A percentile compares a stretch with the other conserved stretches of the same genome.
These are phyloP conservation scores for Quercus alba DNA, from an alignment of 306 rosid species.

Conservation along the genomic window DNA sequence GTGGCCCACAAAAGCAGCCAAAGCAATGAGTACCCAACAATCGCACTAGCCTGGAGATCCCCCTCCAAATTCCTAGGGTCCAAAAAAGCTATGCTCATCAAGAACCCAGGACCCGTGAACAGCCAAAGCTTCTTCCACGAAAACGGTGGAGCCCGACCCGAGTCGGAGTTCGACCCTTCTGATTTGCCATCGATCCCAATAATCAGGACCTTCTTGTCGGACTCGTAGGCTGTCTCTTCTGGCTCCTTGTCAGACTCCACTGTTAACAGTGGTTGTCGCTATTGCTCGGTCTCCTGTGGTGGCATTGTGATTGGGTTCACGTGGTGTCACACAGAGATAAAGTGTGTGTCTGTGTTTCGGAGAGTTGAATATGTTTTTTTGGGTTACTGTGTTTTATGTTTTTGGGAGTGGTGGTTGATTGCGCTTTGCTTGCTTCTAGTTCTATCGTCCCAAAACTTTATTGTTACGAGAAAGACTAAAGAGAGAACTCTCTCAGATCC, in stretches of 20 bases:
- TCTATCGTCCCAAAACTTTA: too few relatives aligned
- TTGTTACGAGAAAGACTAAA: too few relatives aligned
- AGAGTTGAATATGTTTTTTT: too few relatives aligned
- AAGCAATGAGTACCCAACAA: constrained; percentile 84
- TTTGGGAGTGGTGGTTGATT: too few relatives aligned
- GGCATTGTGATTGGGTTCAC: constrained; percentile 31
- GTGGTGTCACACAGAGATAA: background rate
- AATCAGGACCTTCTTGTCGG: constrained; percentile 56
- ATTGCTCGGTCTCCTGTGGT: constrained; percentile 29
- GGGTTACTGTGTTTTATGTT: background rate
- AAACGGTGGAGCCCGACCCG: constrained; percentile 49
- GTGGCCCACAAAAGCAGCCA: constrained; percentile 97
- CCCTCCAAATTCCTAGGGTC: constrained; percentile 95
- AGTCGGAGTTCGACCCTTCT: constrained; percentile 4
- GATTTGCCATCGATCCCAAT: constrained; percentile 47
- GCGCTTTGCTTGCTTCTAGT: too few relatives aligned
- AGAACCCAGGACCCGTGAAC: constrained; percentile 87
- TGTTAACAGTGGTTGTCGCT: constrained; percentile 34
- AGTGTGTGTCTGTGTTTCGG: too few relatives aligned
- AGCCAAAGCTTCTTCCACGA: constrained; percentile 97
- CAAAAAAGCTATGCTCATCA: constrained; percentile 92
- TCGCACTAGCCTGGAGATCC: constrained; percentile 87
- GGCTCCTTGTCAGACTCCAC: constrained; percentile 23
- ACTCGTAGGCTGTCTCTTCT: constrained; percentile 37
- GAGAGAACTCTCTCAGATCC: too few relatives aligned